Evolutionary conservation across 2,329 filamentous ascomycete species (phyloP), one percentile per base, ranked within the genome.

Genomic region (Curvularia lunata): DNA sequence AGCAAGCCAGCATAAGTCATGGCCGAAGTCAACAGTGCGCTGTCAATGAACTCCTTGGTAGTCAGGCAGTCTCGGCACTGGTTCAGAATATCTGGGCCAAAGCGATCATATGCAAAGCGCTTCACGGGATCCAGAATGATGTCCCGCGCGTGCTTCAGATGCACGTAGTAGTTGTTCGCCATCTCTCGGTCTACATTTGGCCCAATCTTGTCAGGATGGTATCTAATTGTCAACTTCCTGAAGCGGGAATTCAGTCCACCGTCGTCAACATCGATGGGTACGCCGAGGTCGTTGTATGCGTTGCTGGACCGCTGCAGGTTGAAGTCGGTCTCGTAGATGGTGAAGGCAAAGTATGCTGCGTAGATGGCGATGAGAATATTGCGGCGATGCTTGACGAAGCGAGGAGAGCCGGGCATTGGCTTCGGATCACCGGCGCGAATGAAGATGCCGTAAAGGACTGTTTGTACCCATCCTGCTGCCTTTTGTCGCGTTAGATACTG

Each of bases 301-400:
- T 91, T 88, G 18, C 89, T 87, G 1, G 83, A 81, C 43, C 84
- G 81, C 62, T 86, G 89, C 27, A 97, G 83, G 62, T 91, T 87
- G 80, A 91, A 87, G 82, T 96, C 91, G 70, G 92, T 90, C 79
- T 98, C 94, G 80, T 93, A 95, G 69, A 98, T 87, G 46, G 92
- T 97, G 82, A 97, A 97, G 64, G 89, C 79, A 37, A 98, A 90
- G 80, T 98, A 99, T 59, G 86, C 80, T 48, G 89, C 82, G 49
- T 98, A 89, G 70, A 98, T 91, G 66, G 89, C 81, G 72, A 94
- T 89, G 75, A 95, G 88, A 74, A 97, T 94, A 68, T 87, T 86
- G 56, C 90, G 90, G 59, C 92, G 89, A 80, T 98, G 91, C 56
- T 84, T 83, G 62, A 84, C 82, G 75, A 86, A 91, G 64, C 87